Conservation (phyloP, 441 rosid species). For the Erodium trifolium region DNA sequence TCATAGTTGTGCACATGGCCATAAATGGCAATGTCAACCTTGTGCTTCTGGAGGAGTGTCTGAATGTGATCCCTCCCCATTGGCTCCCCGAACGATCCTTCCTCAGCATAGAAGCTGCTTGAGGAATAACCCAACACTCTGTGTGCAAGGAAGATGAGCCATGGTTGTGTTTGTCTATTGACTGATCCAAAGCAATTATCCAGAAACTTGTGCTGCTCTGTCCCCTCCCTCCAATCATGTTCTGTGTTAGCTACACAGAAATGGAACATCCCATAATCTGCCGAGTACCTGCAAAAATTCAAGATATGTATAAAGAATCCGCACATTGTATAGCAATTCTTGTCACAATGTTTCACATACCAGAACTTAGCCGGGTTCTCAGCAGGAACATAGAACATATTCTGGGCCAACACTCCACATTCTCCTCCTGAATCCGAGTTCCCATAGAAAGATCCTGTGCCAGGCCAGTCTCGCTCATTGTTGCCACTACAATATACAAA, state of each 20-base stretch:
- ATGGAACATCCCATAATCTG: slow-evolving; percentile 83
- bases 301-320: neutral
- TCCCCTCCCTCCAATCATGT: slow-evolving; percentile 26
- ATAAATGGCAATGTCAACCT: slow-evolving; percentile 10
- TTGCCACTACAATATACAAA: slow-evolving; percentile 51
- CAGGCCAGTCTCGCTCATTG: slow-evolving; percentile 88
- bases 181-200: slow-evolving; percentile 6
- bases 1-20: slow-evolving; percentile 11
- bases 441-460: slow-evolving; percentile 67
- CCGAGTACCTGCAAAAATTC: slow-evolving; percentile 50
- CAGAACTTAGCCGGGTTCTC: slow-evolving; percentile 89
- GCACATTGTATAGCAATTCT: neutral
- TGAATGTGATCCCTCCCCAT: slow-evolving; percentile 17
- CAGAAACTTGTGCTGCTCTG: slow-evolving; percentile 12
- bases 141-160: slow-evolving; percentile 14
- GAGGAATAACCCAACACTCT: slow-evolving; percentile 12
- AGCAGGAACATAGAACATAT: slow-evolving; percentile 78
- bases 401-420: slow-evolving; percentile 86
- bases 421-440: slow-evolving; percentile 79
- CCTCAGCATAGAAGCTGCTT: slow-evolving; percentile 31
- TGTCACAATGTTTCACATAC: slow-evolving; percentile 26
- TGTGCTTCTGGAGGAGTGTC: slow-evolving; percentile 15
- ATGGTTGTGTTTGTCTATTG: slow-evolving; percentile 11
- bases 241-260: slow-evolving; percentile 88
- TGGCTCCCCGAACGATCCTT: slow-evolving; percentile 59